Percentiles rank a stretch among this genome's conserved stretches.
Evolutionary conservation across 768 basidiomycete species (phyloP).

Genomic region (Lactarius hatsudake): DNA sequence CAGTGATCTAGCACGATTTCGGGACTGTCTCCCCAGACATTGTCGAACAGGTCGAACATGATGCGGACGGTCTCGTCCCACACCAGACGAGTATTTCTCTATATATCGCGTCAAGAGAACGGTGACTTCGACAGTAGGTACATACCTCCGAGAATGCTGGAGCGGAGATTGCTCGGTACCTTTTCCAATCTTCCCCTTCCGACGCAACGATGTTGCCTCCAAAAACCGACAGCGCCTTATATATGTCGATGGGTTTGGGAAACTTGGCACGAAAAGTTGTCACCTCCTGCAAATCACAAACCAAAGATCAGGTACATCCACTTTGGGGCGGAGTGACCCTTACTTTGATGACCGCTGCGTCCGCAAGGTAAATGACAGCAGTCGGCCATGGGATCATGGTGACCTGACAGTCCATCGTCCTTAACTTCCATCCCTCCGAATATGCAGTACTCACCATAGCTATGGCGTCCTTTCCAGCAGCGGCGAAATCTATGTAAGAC

Average conservation of each 20-base stretch:
- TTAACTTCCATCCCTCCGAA: neutral
- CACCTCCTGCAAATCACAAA: conserved; percentile 44
- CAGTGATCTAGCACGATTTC: conserved; percentile 46
- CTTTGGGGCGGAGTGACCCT: neutral
- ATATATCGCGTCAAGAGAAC: neutral
- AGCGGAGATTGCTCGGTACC: conserved; percentile 57
- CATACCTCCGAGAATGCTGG: conserved; percentile 64
- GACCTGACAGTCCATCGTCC: neutral
- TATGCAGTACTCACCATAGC: neutral
- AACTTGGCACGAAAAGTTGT: conserved; percentile 48
- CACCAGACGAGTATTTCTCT: conserved; percentile 40
- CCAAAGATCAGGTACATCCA: neutral
- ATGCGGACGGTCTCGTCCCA: conserved; percentile 39
- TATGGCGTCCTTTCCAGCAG: conserved; percentile 17
- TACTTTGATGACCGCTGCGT: conserved; percentile 22
- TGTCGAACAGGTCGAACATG: conserved; percentile 35
- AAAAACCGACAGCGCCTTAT: conserved; percentile 46
- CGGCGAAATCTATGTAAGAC: conserved; percentile 14
- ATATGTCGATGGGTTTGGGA: conserved; percentile 52
- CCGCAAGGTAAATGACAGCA: conserved; percentile 12
- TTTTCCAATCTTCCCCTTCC: conserved; percentile 65
- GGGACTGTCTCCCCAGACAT: conserved; percentile 46
- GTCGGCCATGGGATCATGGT: conserved; percentile 4
- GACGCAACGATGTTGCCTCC: conserved; percentile 63
- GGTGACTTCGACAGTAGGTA: neutral